Base-by-base conservation (phyloP, 1,139 yeast genomes). In the Trichomonascaceae sp. region DNA sequence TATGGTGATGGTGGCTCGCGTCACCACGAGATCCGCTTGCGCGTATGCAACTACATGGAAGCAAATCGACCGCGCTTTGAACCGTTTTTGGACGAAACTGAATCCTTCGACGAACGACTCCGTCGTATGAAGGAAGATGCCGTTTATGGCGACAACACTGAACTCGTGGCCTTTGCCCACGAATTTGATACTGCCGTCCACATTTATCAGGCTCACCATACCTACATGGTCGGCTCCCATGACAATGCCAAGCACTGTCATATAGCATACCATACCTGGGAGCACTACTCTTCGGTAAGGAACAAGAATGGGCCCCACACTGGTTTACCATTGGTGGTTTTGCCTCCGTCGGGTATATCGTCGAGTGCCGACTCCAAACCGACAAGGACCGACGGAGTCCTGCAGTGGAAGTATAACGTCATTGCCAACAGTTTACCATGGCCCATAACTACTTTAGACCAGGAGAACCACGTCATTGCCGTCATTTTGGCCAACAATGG, bases 181-280 rank as follows among this genome's bases (percentile, higher is more conserved):
- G 35, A 41, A 13, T 55, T 45, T 33, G 33, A 39, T 5, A 47
- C 44, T 17, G 52, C 53, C 28, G 57, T 61, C 13, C 54, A 52
- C 11, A 57, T 61, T 9, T 62, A 61, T 37, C 64, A 60, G 41
- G 44, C 48, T 4, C 64, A 58, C 26, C 46, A 45, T 29, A 45
- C 54, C 43, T 60, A 58, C 33, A 50, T 59, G 5, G 54, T 60
- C 4, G 28, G 32, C 5, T 15, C 15, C 16, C 39, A 39, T 17
- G 32, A 30, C 9, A 34, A 30, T 5, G 33, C 17, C n/a, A 30
- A 31, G n/a, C 38, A 44, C 15, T 41, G 56, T 5, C 65, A 62
- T 34, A 46, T 62, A 27, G 66, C 64, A 4, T 62, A 62, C 33
- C 66, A 61, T 33, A 48, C 54, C 2, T 62, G 65, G 65, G 66